phyloP scores from a whole-genome alignment of 495 filamentous ascomycete genomes.

The Podospora bellae-mahoneyi region DNA sequence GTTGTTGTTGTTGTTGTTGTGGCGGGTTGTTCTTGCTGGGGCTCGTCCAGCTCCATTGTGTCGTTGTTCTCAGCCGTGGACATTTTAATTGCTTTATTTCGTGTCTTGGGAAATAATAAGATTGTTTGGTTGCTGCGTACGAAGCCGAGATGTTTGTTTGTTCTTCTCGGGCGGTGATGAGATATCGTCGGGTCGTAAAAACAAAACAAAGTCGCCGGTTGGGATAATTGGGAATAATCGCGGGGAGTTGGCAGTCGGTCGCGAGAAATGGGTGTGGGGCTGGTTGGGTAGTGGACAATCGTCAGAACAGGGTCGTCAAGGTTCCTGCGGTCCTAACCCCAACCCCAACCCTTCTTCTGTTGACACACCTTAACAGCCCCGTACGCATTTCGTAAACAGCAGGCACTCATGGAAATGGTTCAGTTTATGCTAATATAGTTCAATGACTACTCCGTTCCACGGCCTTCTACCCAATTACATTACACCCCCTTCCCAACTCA shows the following conservation, averaged over 20 bases:
- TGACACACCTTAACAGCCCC: too few species aligned
- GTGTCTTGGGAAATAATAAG: too few species aligned
- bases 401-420: too few species aligned
- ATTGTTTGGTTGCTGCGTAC: too few species aligned
- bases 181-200: not conserved
- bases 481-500: too few species aligned
- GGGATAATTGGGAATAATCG: not conserved
- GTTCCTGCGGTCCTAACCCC: not conserved
- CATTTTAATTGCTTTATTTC: not conserved
- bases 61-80: not conserved
- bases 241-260: not conserved
- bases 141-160: too few species aligned
- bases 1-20: constrained; percentile 12
- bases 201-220: not conserved
- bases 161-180: not conserved
- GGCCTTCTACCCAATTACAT: too few species aligned
- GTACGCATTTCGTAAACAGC: too few species aligned
- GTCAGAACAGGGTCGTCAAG: not conserved
- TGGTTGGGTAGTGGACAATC: not conserved
- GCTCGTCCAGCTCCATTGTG: not conserved
- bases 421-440: too few species aligned
- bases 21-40: not conserved
- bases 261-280: not conserved
- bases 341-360: not conserved
- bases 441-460: too few species aligned